A percentile compares a stretch with the other conserved stretches of the same genome.
Evolutionary conservation across 768 basidiomycete species (phyloP).

Genomic region (Hypsizygus marmoreus): DNA sequence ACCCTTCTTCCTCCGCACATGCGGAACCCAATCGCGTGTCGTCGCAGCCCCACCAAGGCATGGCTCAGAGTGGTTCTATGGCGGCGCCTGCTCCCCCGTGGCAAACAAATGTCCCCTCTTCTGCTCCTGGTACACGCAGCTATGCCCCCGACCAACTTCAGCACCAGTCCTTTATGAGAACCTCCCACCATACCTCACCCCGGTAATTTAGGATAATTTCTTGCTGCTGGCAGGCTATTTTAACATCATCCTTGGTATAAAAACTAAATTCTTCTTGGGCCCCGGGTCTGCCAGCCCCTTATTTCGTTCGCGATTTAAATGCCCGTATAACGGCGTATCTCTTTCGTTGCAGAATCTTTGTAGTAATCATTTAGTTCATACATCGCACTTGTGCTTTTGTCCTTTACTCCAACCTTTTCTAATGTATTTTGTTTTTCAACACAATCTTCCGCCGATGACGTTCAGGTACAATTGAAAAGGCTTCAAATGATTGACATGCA

Average conservation of each 20-base stretch:
- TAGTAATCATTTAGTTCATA: conserved; percentile 11
- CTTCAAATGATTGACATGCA: too few species aligned
- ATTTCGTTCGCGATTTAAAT: conserved; percentile 4
- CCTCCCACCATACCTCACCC: conserved; percentile 28
- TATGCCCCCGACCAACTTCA: conserved; percentile 37
- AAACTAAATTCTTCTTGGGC: background rate
- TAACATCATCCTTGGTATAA: conserved; percentile 6
- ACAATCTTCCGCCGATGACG: too few species aligned
- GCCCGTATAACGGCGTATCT: conserved; percentile 21
- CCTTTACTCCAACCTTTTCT: conserved; percentile 18
- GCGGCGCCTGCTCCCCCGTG: conserved; percentile 30
- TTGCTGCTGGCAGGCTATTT: conserved; percentile 14
- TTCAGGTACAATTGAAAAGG: too few species aligned
- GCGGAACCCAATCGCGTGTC: conserved; percentile 21
- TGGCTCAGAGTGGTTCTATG: conserved; percentile 16
- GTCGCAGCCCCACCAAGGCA: conserved; percentile 18
- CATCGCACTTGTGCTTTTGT: conserved; percentile 11
- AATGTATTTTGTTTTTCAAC: too few species aligned
- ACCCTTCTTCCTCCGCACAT: conserved; percentile 16
- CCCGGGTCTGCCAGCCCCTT: conserved; percentile 2
- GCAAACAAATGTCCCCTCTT: conserved; percentile 21
- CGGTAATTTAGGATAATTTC: conserved; percentile 23
- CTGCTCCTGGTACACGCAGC: conserved; percentile 18
- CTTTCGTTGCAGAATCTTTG: conserved; percentile 7
- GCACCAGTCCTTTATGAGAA: conserved; percentile 39